A percentile compares a stretch with the other conserved stretches of the same genome.
These are phyloP conservation scores for Leccinellum albellum DNA, from an alignment of 768 basidiomycete species.

Conservation along the genomic window DNA sequence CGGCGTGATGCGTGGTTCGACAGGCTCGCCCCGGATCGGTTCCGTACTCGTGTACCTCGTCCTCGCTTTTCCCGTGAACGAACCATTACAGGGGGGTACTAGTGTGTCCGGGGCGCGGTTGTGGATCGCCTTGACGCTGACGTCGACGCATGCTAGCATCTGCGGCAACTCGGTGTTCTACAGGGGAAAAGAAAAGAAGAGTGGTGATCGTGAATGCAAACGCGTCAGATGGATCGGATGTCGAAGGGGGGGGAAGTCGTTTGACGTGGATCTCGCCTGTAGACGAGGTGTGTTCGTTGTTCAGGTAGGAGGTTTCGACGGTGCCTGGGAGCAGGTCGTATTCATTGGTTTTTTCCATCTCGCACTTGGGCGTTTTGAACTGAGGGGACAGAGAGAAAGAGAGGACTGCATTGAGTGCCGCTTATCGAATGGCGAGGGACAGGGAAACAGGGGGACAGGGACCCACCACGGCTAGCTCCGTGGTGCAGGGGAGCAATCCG, in stretches of 20 bases:
- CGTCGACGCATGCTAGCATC: constrained; percentile 19
- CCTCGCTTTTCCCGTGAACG: constrained; percentile 6
- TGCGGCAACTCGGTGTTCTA: constrained; percentile 17
- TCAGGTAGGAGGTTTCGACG: constrained; percentile 23
- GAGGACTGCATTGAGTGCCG: too few species aligned
- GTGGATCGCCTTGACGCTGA: constrained; percentile 12
- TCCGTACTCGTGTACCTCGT: constrained; percentile 18
- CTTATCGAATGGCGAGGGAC: too few species aligned
- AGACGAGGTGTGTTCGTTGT: constrained; percentile 28
- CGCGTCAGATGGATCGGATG: background rate
- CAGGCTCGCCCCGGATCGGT: constrained; percentile 10
- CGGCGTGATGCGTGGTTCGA: constrained; percentile 25
- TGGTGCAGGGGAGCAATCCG: too few species aligned
- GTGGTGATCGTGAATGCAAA: background rate
- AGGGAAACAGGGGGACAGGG: too few species aligned
- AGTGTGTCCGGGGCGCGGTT: constrained; percentile 10
- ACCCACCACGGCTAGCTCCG: too few species aligned
- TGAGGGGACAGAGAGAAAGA: background rate
- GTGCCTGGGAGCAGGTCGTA: constrained; percentile 27
- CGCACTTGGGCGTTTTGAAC: constrained; percentile 11
- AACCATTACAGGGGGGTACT: background rate
- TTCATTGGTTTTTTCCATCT: constrained; percentile 25
- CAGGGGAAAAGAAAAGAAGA: background rate
- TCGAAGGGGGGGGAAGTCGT: background rate
- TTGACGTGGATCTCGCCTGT: constrained; percentile 15